Evolutionary conservation across 2,329 filamentous ascomycete species (phyloP), one percentile per base, ranked within the genome.

Genomic region (Paraconiothyrium sp.): DNA sequence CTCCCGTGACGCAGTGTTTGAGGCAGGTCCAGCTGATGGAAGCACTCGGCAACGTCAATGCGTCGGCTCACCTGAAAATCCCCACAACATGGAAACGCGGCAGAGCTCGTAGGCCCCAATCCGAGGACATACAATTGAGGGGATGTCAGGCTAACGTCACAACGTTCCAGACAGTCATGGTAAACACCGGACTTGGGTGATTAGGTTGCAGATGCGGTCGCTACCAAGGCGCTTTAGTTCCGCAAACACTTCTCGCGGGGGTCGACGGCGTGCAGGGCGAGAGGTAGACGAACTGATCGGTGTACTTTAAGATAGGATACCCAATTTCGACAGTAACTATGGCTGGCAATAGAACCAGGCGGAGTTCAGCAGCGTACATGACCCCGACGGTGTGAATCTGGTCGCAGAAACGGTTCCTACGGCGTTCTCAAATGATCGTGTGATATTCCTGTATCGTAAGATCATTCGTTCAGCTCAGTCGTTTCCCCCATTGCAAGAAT

Each of bases 381-480:
- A 35, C 27, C 43, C 43, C 11, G 41, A 56, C 2, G 16, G 24
- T 46, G 43, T 56, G 43, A 30, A 24, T 2, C 14, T 39, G 54
- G 54, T 56, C 54, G 54, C 54, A 56, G 54, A 48, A 16, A 56
- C 41, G 54, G 54, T 48, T 44, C 27, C 30, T 48, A 35, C 30
- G 54, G 54, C 54, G 43, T 56, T 56, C 43, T 56, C 46, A n/a
- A 37, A 20, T 39, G 54, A 39, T 56, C 43, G 32, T 47, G 20
- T 56, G 39, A 56, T 39, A 43, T 20, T 32, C 14, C 14, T 11
- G 10, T 55, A 35, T 37, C 48, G 41, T 56, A 37, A 37, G 30
- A 20, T n/a, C n/a, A 27, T 43, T 35, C 7, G 41, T 27, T 55
- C 30, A 35, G 52, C 30, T 55, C 41, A 22, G 22, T 27, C 20